A percentile compares a stretch with the other conserved stretches of the same genome.
These are phyloP conservation scores for Prunus salicina DNA, from an alignment of 306 rosid species.

Conservation along the genomic window DNA sequence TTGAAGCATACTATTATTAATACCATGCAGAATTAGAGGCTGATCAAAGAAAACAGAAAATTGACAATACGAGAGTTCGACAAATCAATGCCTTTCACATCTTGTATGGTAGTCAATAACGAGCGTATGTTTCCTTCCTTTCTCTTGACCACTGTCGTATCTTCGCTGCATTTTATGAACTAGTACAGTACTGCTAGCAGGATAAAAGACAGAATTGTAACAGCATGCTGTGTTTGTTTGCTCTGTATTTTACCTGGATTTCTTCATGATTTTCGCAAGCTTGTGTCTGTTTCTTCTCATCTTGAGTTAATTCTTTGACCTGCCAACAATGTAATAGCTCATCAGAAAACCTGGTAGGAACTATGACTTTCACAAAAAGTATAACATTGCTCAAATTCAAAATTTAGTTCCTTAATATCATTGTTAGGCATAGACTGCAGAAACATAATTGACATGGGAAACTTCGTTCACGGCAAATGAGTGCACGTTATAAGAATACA, in stretches of 20 bases:
- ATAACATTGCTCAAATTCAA: background rate
- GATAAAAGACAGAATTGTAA: background rate
- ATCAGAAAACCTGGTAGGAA: constrained; percentile 11
- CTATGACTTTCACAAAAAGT: background rate
- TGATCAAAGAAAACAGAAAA: too few species aligned
- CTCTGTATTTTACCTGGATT: constrained; percentile 48
- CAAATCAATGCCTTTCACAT: constrained; percentile 54
- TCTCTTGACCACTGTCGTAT: constrained; percentile 76
- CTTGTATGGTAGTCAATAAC: constrained; percentile 78
- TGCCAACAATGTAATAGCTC: constrained; percentile 33
- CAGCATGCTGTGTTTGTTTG: background rate
- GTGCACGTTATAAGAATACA: too few species aligned
- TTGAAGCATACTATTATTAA: background rate
- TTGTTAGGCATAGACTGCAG: background rate
- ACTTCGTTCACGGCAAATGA: background rate
- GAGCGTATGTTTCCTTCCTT: constrained; percentile 95
- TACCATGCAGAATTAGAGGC: background rate
- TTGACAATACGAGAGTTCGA: background rate
- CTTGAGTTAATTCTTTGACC: constrained; percentile 61
- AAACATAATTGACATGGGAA: background rate
- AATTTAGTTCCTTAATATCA: background rate
- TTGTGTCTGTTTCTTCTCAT: constrained; percentile 39
- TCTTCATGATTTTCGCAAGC: constrained; percentile 38
- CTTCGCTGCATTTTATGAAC: constrained; percentile 51
- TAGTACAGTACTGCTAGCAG: background rate